Conservation (phyloP, 2,329 filamentous ascomycete genomes). For the Biscogniauxia mediterranea region DNA sequence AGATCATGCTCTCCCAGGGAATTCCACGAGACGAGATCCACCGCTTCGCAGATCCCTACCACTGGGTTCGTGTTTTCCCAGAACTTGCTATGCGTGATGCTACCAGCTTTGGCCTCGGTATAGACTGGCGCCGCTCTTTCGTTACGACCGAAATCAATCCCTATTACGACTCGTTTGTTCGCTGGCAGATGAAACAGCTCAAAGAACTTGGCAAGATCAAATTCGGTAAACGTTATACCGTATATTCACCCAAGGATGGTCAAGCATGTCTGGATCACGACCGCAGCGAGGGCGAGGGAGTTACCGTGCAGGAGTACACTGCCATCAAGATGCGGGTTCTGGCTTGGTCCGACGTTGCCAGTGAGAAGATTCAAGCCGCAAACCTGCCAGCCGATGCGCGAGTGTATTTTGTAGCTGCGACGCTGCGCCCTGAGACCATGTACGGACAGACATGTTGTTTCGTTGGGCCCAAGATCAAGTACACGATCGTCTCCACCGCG, state of each 20-base stretch:
- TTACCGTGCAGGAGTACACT: constrained; percentile 87
- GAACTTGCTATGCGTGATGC: constrained; percentile 77
- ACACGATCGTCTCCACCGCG: constrained; percentile 67
- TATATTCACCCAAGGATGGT: constrained; percentile 87
- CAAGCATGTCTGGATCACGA: constrained; percentile 90
- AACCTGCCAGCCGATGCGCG: constrained; percentile 77
- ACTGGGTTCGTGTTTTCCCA: constrained; percentile 93
- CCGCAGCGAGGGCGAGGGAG: constrained; percentile 74
- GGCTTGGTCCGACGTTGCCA: constrained; percentile 80
- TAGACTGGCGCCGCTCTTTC: constrained; percentile 91
- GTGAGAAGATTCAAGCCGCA: constrained; percentile 62
- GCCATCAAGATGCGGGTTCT: constrained; percentile 87
- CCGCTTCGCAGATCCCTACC: constrained; percentile 83
- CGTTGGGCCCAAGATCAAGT: constrained; percentile 83
- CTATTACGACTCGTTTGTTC: constrained; percentile 92
- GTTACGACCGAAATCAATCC: constrained; percentile 96
- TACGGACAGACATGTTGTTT: constrained; percentile 98
- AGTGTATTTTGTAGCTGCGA: constrained; percentile 88
- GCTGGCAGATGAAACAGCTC: constrained; percentile 95
- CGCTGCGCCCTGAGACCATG: constrained; percentile 95
- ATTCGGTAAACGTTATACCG: constrained; percentile 88
- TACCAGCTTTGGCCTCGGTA: constrained; percentile 77
- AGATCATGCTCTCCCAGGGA: constrained; percentile 90
- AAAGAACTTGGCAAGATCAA: constrained; percentile 90
- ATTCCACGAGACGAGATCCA: constrained; percentile 88